Base-by-base conservation (phyloP, 176 grass and related monocot genomes). In the Triticum turgidum region DNA sequence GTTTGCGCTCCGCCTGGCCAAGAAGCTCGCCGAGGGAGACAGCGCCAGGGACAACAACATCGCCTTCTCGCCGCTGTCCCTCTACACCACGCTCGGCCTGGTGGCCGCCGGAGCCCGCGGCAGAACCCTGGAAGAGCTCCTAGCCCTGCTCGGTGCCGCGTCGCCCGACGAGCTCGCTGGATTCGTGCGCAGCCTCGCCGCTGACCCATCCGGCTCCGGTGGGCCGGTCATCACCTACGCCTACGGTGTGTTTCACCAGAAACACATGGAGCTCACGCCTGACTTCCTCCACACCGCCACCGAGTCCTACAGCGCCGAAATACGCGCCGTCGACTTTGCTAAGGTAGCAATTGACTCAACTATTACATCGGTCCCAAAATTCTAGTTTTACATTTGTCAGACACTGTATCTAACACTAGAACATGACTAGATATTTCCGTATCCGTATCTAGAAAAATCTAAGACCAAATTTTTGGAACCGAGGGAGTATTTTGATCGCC, bases 11-110 rank as follows among this genome's bases (percentile, higher is more conserved):
- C 37, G 37, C 37, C 37, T 38, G 6, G 37, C 37, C 37, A 38
- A 38, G 37, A 38, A 38, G 37, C 37, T 38, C 37, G 37, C 37
- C 0, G 37, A 38, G 37, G 37, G 37, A 6, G 37, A n/a, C n/a
- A n/a, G n/a, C n/a, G n/a, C n/a, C n/a, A n/a, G n/a, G n/a, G n/a
- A 45, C 44, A 45, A 24, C 83, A 89, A 90, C 61, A 29, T 86
- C 78, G 83, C 38, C 37, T 71, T 90, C 88, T 90, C 88, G 13
- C 78, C 83, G 12, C 78, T 90, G 5, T 90, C 88, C 59, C 14
- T 90, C 18, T 78, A 76, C 83, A 51, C 71, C 32, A 27, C 74
- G 14, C 83, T 86, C 35, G 20, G 61, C 12, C 11, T 79, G 5
- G 77, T 79, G 33, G 54, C 58, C 1, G 77, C 77, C 34, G 77